Base-by-base conservation (phyloP, 2,329 filamentous ascomycete species). In the Alternaria ventricosa region DNA sequence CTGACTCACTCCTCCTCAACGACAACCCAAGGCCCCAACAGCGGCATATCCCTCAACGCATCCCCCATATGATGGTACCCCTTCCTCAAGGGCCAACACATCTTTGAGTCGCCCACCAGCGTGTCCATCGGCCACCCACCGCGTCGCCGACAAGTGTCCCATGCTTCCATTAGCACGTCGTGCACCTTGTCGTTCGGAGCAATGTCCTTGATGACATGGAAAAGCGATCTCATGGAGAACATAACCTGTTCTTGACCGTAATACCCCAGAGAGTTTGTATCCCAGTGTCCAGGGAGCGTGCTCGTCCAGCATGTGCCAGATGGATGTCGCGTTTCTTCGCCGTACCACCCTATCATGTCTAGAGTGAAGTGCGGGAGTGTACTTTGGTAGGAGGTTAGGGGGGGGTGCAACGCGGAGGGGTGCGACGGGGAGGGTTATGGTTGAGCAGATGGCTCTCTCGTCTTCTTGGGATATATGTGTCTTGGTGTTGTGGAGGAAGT, bases 261-360 rank as follows among this genome's bases (percentile, higher is more conserved):
- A 45, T 9, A 44, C 22, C 9, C 13, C 13, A n/a, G 27, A 6
- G 33, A 5, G 3, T 11, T 30, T 22, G 1, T 55, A 41, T 56
- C 41, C 54, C 54, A 56, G 15, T 7, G 30, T 36, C 27, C 54
- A 6, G 43, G 23, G 27, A 56, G 8, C 6, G 54, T 56, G 13
- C 18, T 46, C 0, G 18, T 7, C 54, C 54, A 56, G 18, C 25
- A 5, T 23, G 20, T 47, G 8, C 18, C 54, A 33, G 54, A 47
- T 30, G 54, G 43, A 6, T 5, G 46, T n/a, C 54, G 54, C 43
- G 13, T 13, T 56, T 56, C n/a, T 33, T 56, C 43, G 43, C 43
- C 27, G 27, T 56, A 47, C 54, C 54, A 56, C 43, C n/a, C 54
- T 18, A 56, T 47, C 54, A 56, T 22, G 43, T 56, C 54, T 18